phyloP scores from a whole-genome alignment of 139 green algal species.

The Chlamydomonas sphaeroides region DNA sequence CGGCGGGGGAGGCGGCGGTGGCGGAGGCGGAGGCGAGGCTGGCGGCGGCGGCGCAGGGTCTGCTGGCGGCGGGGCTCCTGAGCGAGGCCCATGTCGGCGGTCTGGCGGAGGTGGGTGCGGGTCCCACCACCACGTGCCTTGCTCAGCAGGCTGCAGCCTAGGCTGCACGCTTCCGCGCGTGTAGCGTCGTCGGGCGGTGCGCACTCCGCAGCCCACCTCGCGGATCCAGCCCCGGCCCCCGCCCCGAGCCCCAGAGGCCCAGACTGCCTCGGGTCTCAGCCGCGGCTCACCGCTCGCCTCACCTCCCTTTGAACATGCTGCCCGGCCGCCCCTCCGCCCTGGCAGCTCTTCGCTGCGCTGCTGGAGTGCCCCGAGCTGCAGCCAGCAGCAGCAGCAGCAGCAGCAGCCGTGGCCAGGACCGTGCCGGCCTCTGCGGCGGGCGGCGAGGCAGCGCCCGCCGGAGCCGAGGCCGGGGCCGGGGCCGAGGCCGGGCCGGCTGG shows the following conservation, averaged over 20 bases:
- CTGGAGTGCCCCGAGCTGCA: too few relatives aligned
- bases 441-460: too few relatives aligned
- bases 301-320: too few relatives aligned
- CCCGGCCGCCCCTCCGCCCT: too few relatives aligned
- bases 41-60: neutral
- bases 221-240: too few relatives aligned
- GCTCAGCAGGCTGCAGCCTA: neutral
- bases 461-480: too few relatives aligned
- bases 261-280: neutral
- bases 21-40: neutral
- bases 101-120: conserved; percentile 1
- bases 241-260: neutral
- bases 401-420: too few relatives aligned
- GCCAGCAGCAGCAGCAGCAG: too few relatives aligned
- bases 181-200: neutral
- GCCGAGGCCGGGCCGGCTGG: too few relatives aligned
- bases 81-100: conserved; percentile 27
- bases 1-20: neutral
- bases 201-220: neutral
- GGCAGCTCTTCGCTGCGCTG: too few relatives aligned
- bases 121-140: too few relatives aligned
- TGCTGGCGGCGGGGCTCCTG: conserved; percentile 28
- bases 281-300: neutral
- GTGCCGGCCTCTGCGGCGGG: too few relatives aligned
- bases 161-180: neutral